Conservation (phyloP, 306 rosid species). For the Prunus salicina region DNA sequence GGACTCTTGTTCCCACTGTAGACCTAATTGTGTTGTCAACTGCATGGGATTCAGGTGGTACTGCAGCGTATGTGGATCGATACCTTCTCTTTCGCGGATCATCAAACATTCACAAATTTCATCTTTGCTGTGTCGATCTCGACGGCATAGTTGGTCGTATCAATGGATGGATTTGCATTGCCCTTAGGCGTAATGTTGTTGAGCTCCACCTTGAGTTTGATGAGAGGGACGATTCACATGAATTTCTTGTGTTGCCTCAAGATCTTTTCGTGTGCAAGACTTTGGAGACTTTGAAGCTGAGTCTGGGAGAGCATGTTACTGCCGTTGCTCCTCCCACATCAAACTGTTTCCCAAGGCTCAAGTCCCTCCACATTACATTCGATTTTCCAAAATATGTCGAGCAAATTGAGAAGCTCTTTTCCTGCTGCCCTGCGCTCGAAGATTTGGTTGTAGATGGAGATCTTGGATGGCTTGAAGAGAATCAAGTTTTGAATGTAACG, state of each 20-base stretch:
- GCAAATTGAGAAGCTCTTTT: not conserved
- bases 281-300: not conserved
- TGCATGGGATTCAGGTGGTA: not conserved
- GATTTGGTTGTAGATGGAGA: not conserved
- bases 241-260: not conserved
- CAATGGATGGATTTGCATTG: slow-evolving; percentile 1
- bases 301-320: not conserved
- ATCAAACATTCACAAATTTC: not conserved
- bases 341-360: not conserved
- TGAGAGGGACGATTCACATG: not conserved
- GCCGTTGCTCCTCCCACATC: not conserved
- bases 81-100: not conserved
- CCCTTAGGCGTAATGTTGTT: not conserved
- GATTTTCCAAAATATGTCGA: no score
- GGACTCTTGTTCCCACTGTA: not conserved
- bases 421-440: slow-evolving; percentile 3
- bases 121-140: not conserved
- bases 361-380: not conserved
- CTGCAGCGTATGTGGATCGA: not conserved
- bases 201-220: not conserved
- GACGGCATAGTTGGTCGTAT: not conserved
- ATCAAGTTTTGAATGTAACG: not conserved
- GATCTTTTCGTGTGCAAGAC: not conserved
- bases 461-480: not conserved
- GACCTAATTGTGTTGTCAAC: no score